These are phyloP conservation scores for Malus orientalis DNA, from an alignment of 306 rosid species.

Conservation along the genomic window DNA sequence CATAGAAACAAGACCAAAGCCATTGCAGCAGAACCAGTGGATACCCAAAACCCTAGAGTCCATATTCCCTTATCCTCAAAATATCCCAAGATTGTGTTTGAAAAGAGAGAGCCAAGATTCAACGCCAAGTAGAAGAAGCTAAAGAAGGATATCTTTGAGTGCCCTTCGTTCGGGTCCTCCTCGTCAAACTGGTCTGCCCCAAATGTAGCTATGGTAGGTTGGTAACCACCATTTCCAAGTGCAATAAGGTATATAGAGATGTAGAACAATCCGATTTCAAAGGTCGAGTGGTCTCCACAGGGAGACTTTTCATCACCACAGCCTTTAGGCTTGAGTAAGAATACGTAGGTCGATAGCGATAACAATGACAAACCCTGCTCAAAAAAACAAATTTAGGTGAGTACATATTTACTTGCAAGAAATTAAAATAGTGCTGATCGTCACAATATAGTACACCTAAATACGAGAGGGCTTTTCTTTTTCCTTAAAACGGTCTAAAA, in stretches of 20 bases:
- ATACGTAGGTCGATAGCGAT: constrained; percentile 47
- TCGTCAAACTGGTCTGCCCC: constrained; percentile 90
- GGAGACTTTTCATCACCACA: constrained; percentile 49
- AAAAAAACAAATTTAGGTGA: not conserved
- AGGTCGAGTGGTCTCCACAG: constrained; percentile 43
- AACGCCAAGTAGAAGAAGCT: constrained; percentile 80
- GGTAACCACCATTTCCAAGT: constrained; percentile 81
- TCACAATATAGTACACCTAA: not conserved
- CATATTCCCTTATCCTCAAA: constrained; percentile 69
- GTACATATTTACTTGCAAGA: too few species aligned
- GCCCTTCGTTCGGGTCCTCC: constrained; percentile 48
- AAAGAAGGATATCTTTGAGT: constrained; percentile 60
- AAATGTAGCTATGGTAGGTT: constrained; percentile 73
- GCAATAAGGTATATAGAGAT: constrained; percentile 59
- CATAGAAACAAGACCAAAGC: constrained; percentile 62
- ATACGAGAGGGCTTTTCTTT: not conserved
- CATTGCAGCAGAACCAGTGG: constrained; percentile 53
- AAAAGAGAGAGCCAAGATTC: constrained; percentile 72
- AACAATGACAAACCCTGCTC: constrained; percentile 54
- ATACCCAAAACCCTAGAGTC: constrained; percentile 81
- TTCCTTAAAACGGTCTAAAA: too few species aligned
- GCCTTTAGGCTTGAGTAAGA: constrained; percentile 55
- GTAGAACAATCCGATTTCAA: constrained; percentile 35
- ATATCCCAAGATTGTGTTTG: constrained; percentile 69
- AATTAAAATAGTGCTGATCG: not conserved